These are phyloP conservation scores for Annulohypoxylon bovei DNA, from an alignment of 495 filamentous ascomycete genomes.

Conservation along the genomic window DNA sequence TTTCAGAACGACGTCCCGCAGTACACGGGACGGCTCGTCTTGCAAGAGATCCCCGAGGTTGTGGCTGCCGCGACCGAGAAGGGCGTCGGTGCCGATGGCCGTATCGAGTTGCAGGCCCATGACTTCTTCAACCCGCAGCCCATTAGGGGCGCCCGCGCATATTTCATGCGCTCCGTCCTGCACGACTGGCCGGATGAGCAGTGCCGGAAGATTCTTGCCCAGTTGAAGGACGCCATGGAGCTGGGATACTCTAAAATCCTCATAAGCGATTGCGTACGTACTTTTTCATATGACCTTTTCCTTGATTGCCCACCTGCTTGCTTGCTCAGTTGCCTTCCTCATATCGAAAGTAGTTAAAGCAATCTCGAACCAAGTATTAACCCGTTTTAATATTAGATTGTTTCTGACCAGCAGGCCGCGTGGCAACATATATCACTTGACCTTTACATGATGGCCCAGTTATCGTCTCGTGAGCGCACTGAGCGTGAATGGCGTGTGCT, in stretches of 20 bases:
- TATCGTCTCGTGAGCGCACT: not conserved
- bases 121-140: conserved; percentile 1
- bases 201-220: not conserved
- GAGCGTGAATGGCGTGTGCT: not conserved
- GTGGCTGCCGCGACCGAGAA: not conserved
- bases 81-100: not conserved
- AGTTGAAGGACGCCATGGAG: not conserved
- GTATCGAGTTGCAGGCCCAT: not conserved
- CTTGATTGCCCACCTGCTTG: not conserved
- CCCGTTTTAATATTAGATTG: not conserved
- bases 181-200: not conserved
- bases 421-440: not conserved
- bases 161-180: not conserved
- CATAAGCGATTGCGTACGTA: not conserved
- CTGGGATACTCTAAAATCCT: not conserved
- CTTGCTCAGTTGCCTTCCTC: not conserved
- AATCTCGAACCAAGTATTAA: not conserved
- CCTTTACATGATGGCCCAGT: not conserved
- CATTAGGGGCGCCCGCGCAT: not conserved
- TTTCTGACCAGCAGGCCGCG: not conserved
- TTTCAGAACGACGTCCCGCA: not conserved
- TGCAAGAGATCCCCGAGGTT: not conserved
- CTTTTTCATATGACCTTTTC: not conserved
- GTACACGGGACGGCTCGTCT: not conserved
- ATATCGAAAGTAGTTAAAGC: not conserved